Base-by-base conservation (phyloP, 495 filamentous ascomycete genomes). In the Delitschia confertaspora region DNA sequence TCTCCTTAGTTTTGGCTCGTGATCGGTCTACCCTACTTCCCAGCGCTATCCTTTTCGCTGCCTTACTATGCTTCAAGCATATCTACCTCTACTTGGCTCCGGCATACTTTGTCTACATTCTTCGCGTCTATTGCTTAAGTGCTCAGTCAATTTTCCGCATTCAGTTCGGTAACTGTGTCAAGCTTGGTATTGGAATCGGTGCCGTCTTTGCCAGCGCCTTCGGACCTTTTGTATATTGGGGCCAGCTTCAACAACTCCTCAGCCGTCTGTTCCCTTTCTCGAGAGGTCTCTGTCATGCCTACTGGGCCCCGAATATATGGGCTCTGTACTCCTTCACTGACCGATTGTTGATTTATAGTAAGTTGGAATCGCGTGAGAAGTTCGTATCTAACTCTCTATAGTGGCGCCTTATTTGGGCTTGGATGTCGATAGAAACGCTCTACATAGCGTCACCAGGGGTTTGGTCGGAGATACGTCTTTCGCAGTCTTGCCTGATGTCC, bases 301-400 rank as follows among this genome's bases (percentile, higher is more conserved):
- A 98, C 62, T 98, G 91, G 91, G 91, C 91, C 2, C 88, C 91
- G 1, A 98, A 98, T 53, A 69, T 95, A 7, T 98, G 91, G 91
- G 88, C 91, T 0, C 75, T 98, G 67, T 98, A 98, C 61, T 95
- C 91, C 0, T 94, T 98, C 55, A 62, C 73, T 0, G 91, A 98
- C 53, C 71, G 91, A 36, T 65, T 83, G 21, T 59, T 96, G 47
- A 93, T 98, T 51, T 75, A 72, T 62, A 60, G 86, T 91, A 66
- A 56, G 76, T 66, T 17, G 41, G 2, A 14, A 2, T 13, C 4
- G 32, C 10, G n/a, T 14, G 23, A 26, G 48, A 29, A 33, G 16
- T 11, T 34, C 3, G 11, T 33, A 27, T 4, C 4, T 38, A 30
- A 45, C 33, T 14, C 3, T 11, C 10, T 8, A 20, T 26, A 42